Evolutionary conservation across 768 basidiomycete genomes (phyloP).

Genomic region (Kwoniella botswanensis): DNA sequence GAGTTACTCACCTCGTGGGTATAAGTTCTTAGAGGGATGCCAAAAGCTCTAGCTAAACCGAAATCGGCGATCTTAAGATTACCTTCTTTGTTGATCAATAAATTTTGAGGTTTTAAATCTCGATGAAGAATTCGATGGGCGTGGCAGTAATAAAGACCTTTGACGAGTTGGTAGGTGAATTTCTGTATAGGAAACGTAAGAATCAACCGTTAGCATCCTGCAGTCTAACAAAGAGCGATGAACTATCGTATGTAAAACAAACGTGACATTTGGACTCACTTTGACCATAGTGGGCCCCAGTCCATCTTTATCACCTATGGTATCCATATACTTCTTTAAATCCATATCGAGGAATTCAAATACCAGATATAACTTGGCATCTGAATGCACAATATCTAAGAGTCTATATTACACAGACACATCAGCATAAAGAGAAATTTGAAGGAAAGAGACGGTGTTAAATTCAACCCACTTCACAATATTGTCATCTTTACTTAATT

Average conservation of each 20-base stretch:
- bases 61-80: conserved; percentile 97
- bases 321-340: conserved; percentile 95
- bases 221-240: too few relatives aligned
- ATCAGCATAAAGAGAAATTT: neutral
- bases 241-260: too few relatives aligned
- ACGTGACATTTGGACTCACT: conserved; percentile 60
- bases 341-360: conserved; percentile 98
- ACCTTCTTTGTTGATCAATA: conserved; percentile 84
- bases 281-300: conserved; percentile 78
- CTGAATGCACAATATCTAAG: conserved; percentile 93
- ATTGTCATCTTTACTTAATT: conserved; percentile 87
- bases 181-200: conserved; percentile 65
- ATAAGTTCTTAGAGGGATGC: conserved; percentile 98
- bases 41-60: conserved; percentile 93
- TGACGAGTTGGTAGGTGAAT: conserved; percentile 92
- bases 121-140: conserved; percentile 95
- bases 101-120: conserved; percentile 94
- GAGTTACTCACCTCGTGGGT: conserved; percentile 81
- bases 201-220: neutral
- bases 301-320: conserved; percentile 67
- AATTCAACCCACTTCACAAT: conserved; percentile 74
- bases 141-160: conserved; percentile 91
- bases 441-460: neutral
- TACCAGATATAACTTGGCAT: conserved; percentile 96
- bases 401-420: conserved; percentile 64